Base-by-base conservation (phyloP, 192 early-diverging fungal species). In the Entophlyctis luteolus region DNA sequence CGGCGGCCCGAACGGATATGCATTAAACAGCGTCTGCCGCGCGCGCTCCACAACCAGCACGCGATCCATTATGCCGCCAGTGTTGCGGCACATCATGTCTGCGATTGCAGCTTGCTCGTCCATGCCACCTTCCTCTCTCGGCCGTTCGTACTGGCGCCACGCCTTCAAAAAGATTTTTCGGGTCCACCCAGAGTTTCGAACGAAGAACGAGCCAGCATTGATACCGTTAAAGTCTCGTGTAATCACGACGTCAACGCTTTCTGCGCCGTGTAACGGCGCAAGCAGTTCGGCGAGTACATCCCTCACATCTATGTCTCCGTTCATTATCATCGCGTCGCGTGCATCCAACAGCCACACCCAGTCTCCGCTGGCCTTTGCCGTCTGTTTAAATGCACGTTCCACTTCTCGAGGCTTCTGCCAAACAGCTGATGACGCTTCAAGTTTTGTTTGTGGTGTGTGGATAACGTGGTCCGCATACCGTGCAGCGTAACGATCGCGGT, bases 311-410 rank as follows among this genome's bases (percentile, higher is more conserved):
- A 59, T n/a, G 20, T 59, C 57, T 16, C 16, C 57, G 45, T 59
- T 59, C 57, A 59, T 59, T 23, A 59, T 59, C 4, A 59, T 22
- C 29, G 57, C 57, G 23, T 59, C 57, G 25, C 36, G 8, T 6
- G 57, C 57, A 42, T 59, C 57, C 6, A 59, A 25, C 3, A 59
- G 28, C 57, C 57, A 59, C 14, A 59, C 45, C 57, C 57, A 59
- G 28, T 59, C 57, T 23, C 45, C 37, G 4, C 25, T 14, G n/a
- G 23, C 38, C 8, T 29, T 6, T 39, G 45, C 4, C 57, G 45
- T 42, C 39, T 12, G 8, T 5, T 56, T 10, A 3, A 39, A 34
- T 14, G 37, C 57, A 6, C 18, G 12, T 5, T 56, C 23, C n/a
- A 39, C 57, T 14, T 59, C 57, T 12, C 18, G 12, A 16, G 57